phyloP scores from a whole-genome alignment of 148 eudicot genomes.

The Tetragonia tetragonoides region DNA sequence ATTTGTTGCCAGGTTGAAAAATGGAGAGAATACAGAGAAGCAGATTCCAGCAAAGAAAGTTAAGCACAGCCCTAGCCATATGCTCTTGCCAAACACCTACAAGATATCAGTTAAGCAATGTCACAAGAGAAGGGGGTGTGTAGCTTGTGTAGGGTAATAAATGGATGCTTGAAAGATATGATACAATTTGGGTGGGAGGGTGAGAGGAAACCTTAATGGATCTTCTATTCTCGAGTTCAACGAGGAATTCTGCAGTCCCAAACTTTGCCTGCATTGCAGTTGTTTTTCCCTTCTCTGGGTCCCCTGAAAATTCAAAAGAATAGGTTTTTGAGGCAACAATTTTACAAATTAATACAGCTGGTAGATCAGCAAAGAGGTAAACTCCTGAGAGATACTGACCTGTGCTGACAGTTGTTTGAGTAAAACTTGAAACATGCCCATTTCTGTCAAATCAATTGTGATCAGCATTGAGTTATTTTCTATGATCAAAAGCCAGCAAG shows the following conservation, averaged over 20 bases:
- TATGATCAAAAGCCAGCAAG: background rate
- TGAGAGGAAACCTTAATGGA: slow-evolving; percentile 60
- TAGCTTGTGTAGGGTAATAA: background rate
- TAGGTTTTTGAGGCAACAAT: background rate
- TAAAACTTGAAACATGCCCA: slow-evolving; percentile 13
- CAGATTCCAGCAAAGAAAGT: slow-evolving; percentile 70
- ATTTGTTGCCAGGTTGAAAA: slow-evolving; percentile 83
- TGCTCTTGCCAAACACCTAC: slow-evolving; percentile 69
- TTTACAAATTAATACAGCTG: background rate
- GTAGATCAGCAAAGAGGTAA: background rate
- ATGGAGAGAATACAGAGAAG: slow-evolving; percentile 76
- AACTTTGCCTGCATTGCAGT: slow-evolving; percentile 39
- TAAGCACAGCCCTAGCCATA: slow-evolving; percentile 55
- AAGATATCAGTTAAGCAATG: background rate
- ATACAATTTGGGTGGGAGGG: background rate
- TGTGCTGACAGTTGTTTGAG: slow-evolving; percentile 22
- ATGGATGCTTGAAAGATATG: background rate
- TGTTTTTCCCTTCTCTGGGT: slow-evolving; percentile 48
- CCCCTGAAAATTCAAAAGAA: slow-evolving; percentile 15
- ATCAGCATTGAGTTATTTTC: background rate
- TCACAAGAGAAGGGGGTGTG: background rate
- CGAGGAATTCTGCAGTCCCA: slow-evolving; percentile 76
- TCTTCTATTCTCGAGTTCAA: slow-evolving; percentile 70
- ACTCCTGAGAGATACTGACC: slow-evolving; percentile 19
- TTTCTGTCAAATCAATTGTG: slow-evolving; percentile 32